phyloP scores from a whole-genome alignment of 208 protist genomes.

The Novymonas esmeraldas region DNA sequence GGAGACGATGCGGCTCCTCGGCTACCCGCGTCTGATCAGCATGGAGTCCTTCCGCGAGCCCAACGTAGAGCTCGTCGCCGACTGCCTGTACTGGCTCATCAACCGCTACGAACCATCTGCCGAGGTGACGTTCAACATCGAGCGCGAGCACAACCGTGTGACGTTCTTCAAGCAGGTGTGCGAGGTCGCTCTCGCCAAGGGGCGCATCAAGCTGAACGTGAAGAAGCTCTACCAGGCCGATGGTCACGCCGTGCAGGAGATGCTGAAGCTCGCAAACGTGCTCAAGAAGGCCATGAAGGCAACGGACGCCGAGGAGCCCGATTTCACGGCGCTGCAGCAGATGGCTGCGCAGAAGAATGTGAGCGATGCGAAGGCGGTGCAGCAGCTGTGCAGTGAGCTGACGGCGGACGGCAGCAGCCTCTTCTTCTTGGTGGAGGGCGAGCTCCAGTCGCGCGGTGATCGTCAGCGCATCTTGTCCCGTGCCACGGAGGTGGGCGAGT shows the following conservation, averaged over 20 bases:
- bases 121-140: conserved; percentile 91
- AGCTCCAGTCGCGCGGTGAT: conserved; percentile 66
- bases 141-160: conserved; percentile 90
- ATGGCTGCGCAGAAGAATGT: conserved; percentile 87
- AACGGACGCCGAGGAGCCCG: conserved; percentile 72
- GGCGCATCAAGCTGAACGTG: conserved; percentile 93
- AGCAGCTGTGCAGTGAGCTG: conserved; percentile 90
- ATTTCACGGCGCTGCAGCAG: conserved; percentile 79
- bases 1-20: conserved; percentile 95
- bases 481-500: conserved; percentile 88
- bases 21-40: conserved; percentile 95
- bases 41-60: conserved; percentile 97
- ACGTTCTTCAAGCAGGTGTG: conserved; percentile 94
- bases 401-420: conserved; percentile 88
- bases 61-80: conserved; percentile 95
- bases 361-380: conserved; percentile 85
- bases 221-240: conserved; percentile 95
- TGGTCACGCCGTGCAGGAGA: conserved; percentile 96
- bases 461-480: conserved; percentile 86
- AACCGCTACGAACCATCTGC: conserved; percentile 92
- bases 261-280: conserved; percentile 94
- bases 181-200: conserved; percentile 83
- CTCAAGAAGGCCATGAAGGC: conserved; percentile 90
- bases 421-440: conserved; percentile 88
- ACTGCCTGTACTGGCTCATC: conserved; percentile 94